Base-by-base conservation (phyloP, 345 rosid species). In the Eucalyptus cloeziana region DNA sequence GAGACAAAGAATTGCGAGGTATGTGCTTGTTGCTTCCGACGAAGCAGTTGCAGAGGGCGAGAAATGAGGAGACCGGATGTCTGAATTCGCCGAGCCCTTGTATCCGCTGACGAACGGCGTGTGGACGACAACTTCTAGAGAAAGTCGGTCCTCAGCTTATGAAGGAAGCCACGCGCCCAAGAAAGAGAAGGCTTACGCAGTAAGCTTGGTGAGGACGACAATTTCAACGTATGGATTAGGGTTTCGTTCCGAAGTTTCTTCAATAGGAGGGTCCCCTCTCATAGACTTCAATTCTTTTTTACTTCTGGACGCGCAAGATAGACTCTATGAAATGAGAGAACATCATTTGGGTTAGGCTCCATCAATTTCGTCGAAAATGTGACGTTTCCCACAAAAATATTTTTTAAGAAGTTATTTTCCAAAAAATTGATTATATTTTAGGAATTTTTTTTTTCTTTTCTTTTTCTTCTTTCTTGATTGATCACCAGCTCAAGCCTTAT, bases 381-480 rank as follows among this genome's bases (percentile, higher is more conserved):
- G 24, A 7, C 5, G 1, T 21, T 52, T 52, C 0, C 8, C 0
- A 52, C 21, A 52, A 19, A 52, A 7, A 19, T 2, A 7, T 52
- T 19, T 52, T 52, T 19, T 7, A 7, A 19, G 0, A 52, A 7
- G 2, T 52, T 8, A 19, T 52, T 21, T 52, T 52, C 4, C 58
- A 52, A 52, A 52, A 52, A 52, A 21, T 52, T 52, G 5, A 52
- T 52, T 0, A 52, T 52, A 21, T 7, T 52, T 52, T 52, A 52
- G 0, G 0, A 52, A 1, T 44, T 7, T 7, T 52, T 37, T 40
- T 40, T 40, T 0, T 7, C 17, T 51, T 51, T 51, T 17, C 7
- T 7, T 52, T 7, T 19, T 52, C 56, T 19, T 52, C 10, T 19
- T 52, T 52, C 5, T 21, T 0, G 10, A 5, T 52, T 0, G 10